Evolutionary conservation across 257 asterid genomes (phyloP), one percentile per base, ranked within the genome.

Genomic region (Solanum habrochaites): DNA sequence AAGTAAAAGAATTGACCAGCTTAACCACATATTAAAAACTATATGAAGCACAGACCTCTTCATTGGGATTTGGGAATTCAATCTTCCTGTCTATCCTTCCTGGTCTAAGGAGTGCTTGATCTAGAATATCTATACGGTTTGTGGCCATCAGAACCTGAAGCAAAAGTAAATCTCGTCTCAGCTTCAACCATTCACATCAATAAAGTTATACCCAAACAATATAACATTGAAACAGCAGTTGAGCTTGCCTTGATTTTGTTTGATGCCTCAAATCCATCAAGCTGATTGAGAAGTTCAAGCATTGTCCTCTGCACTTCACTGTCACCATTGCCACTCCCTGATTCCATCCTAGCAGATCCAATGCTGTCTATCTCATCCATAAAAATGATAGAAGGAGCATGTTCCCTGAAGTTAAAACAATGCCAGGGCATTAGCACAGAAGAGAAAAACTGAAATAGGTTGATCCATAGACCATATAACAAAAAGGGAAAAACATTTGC

Each of bases 341-440:
- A 94, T 90, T 95, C 98, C 97, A 96, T 95, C 72, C 98, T 95
- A 81, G 98, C 93, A 86, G 97, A 95, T 70, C 99, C 97, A 35
- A 95, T 95, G 94, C 97, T 94, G 92, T 96, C 99, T 32, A 96
- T 95, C 89, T 96, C 98, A 87, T 96, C 99, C 99, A 95, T 95
- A 89, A 96, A 96, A 85, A 96, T 95, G 90, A 96, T 96, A 29
- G 99, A 96, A 40, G 99, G 96, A 27, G 98, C 98, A 89, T 94
- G 99, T 90, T 96, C 98, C 91, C 98, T 67, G 40, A 25, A 66
- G 72, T 66, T 66, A 66, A 12, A 25, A 64, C 35, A 85, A 62
- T 25, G 77, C 7, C 70, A 58, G 58, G 70, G 56, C 49, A 73
- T 37, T 39, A 73, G 82, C 31, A 73, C 9, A 21, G 39, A 37